phyloP scores from a whole-genome alignment of 2,329 filamentous ascomycete species.

The Cadophora sp. region DNA sequence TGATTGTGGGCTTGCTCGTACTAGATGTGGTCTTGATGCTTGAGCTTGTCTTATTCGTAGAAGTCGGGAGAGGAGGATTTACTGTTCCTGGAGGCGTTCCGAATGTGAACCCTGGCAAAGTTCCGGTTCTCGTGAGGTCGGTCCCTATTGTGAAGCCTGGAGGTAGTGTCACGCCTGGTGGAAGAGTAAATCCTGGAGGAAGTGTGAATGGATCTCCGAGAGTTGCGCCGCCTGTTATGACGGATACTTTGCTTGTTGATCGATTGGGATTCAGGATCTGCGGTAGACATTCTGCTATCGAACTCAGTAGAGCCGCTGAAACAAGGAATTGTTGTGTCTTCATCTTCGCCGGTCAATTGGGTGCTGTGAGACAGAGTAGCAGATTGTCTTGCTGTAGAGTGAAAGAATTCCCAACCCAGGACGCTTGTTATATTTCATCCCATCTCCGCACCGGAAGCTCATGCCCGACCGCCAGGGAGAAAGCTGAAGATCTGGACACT shows the following conservation, averaged over 20 bases:
- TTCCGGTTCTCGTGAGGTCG: neutral
- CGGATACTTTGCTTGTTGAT: slow-evolving; percentile 1
- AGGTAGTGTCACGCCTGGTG: slow-evolving; percentile 1
- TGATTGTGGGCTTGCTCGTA: neutral
- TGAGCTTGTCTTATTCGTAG: slow-evolving; percentile 9
- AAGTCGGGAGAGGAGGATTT: neutral
- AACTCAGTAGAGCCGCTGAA: neutral
- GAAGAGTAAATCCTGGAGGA: neutral
- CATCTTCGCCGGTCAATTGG: slow-evolving; percentile 13
- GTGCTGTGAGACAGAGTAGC: neutral
- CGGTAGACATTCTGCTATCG: slow-evolving; percentile 8
- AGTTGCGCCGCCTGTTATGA: slow-evolving; percentile 2
- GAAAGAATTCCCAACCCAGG: neutral
- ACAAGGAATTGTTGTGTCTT: slow-evolving; percentile 9
- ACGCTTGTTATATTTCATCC: neutral
- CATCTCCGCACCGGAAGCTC: slow-evolving; percentile 5
- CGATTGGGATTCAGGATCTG: slow-evolving; percentile 10
- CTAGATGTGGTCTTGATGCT: slow-evolving; percentile 17
- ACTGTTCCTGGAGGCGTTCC: slow-evolving; percentile 3
- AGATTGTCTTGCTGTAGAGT: neutral
- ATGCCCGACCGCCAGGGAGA: neutral
- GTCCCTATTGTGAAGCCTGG: slow-evolving; percentile 19
- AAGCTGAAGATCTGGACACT: neutral
- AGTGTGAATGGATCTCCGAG: slow-evolving; percentile 5
- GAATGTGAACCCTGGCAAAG: slow-evolving; percentile 2